Evolutionary conservation across 2,329 filamentous ascomycete genomes (phyloP), one percentile per base, ranked within the genome.

Genomic region (Paecilomyces niveus): DNA sequence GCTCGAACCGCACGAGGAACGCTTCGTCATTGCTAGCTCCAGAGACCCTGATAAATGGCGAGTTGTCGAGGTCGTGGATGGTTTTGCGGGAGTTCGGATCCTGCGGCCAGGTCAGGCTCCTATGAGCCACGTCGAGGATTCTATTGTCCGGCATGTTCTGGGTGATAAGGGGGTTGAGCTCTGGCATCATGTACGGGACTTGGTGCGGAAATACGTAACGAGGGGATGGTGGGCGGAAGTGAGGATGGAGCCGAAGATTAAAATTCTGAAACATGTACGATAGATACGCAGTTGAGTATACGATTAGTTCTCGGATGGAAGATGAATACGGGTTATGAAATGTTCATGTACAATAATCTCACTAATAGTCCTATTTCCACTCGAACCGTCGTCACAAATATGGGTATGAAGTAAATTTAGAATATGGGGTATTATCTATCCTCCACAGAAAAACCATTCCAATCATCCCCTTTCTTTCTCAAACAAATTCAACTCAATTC

Each of bases 221-320:
- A 67, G 70, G 32, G 83, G 83, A 0, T 83, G 79, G 72, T 86
- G 83, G 83, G 75, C 78, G 26, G 78, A 82, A 57, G 66, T 84
- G 52, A 75, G 70, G 61, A 79, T 84, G 77, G 76, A 78, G 66
- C 80, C 82, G 35, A 81, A 77, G 67, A 74, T 85, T 51, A 76
- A 76, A 59, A 78, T 86, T 39, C 64, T 85, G 66, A 72, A 71
- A 60, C 74, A 74, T 45, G 45, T 64, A 13, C 31, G 50, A 59
- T 53, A 32, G 22, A 13, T 52, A 22, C 24, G 24, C 5, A 5
- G 24, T 26, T 26, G 5, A 26, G 24, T 26, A 26, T 13, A 15
- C 33, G 33, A 39, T 15, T 39, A 39, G 10, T 39, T n/a, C 9
- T 39, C 13, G 35, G 11, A 4, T 2, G 11, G 5, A 39, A 6